Conservation (phyloP, 176 grass and related monocot species). For the Zizania latifolia region DNA sequence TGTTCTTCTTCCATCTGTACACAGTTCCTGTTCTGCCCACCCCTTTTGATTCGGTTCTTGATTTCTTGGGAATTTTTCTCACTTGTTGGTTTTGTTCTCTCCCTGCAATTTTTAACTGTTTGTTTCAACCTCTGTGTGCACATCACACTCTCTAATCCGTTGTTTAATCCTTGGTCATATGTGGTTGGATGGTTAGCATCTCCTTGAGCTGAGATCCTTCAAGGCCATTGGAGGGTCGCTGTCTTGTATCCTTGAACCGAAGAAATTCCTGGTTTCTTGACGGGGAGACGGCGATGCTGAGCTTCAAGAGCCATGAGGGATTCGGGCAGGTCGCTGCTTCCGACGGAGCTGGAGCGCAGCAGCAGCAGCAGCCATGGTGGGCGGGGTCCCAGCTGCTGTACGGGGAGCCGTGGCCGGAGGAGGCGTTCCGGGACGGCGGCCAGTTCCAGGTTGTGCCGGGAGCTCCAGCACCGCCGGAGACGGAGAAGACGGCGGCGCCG, state of each 20-base stretch:
- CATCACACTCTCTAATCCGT: background rate
- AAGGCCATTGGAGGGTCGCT: background rate
- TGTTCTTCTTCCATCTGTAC: background rate
- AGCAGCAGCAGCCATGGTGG: slow-evolving; percentile 55
- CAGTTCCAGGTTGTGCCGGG: slow-evolving; percentile 53
- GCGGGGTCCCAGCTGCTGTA: slow-evolving; percentile 53
- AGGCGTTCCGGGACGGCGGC: slow-evolving; percentile 24
- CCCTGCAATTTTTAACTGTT: background rate
- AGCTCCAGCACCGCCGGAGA: background rate
- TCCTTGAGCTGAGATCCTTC: background rate
- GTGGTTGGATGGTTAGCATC: slow-evolving; percentile 7
- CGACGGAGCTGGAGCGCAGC: slow-evolving; percentile 20
- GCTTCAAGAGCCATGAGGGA: slow-evolving; percentile 45
- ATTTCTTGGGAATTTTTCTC: background rate
- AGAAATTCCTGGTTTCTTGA: background rate
- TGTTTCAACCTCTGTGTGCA: background rate
- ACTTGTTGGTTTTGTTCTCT: background rate
- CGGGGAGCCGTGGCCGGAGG: slow-evolving; percentile 42
- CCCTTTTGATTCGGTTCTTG: slow-evolving; percentile 7
- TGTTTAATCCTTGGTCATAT: slow-evolving; percentile 6
- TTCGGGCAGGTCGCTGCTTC: background rate
- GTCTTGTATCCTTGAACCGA: background rate
- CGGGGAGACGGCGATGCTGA: slow-evolving; percentile 31
- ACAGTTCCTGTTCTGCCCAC: background rate
- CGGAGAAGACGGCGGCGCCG: background rate